Evolutionary conservation across 805 yeast genomes (phyloP).

Genomic region (Teunomyces tritomae): DNA sequence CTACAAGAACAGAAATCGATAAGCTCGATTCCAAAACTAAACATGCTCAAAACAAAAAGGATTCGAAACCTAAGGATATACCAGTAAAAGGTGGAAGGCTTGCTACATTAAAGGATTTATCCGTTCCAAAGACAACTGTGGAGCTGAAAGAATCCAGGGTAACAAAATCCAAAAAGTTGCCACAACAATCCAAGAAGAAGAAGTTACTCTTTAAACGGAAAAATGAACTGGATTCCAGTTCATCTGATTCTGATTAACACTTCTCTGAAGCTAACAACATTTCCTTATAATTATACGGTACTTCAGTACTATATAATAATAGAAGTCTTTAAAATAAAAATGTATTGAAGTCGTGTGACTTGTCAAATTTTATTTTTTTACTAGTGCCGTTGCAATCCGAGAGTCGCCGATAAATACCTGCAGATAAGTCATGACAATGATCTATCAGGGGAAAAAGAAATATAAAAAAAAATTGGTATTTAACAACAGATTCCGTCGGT

Average conservation of each 20-base stretch:
- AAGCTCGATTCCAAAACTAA: not conserved
- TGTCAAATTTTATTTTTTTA: not conserved
- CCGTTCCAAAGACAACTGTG: not conserved
- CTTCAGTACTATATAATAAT: not conserved
- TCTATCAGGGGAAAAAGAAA: conserved; percentile 1
- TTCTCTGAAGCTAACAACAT: too few species aligned
- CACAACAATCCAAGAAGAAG: not conserved
- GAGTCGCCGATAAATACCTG: not conserved
- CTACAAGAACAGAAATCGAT: not conserved
- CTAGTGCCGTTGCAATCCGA: not conserved
- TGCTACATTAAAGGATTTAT: not conserved
- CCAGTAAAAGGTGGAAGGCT: not conserved
- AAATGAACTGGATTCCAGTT: not conserved
- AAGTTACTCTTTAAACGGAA: not conserved
- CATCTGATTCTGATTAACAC: not conserved
- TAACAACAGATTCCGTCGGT: not conserved
- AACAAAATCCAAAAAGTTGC: not conserved
- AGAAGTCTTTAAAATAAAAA: too few species aligned
- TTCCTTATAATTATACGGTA: not conserved
- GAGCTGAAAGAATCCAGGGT: not conserved
- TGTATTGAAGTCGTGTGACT: not conserved
- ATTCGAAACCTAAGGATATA: not conserved
- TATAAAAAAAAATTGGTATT: not conserved
- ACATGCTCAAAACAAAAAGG: not conserved
- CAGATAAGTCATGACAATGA: not conserved